Base-by-base conservation (phyloP, 2,329 filamentous ascomycete genomes). In the Alternaria arbusti region DNA sequence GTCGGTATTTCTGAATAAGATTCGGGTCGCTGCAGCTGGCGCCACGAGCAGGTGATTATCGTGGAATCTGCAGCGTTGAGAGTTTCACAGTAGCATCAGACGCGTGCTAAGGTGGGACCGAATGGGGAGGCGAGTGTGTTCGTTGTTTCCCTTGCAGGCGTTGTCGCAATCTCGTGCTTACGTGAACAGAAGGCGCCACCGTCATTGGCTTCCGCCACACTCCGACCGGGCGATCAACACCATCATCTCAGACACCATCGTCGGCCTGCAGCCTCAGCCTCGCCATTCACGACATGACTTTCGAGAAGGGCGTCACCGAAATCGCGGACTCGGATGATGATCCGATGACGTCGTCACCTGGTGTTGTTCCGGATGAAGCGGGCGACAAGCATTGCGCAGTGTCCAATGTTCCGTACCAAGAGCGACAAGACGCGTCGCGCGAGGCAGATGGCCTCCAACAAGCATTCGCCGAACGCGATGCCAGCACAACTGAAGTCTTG, bases 251-350 rank as follows among this genome's bases (percentile, higher is more conserved):
- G 51, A 52, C 59, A 12, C 30, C 51, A 40, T 17, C 28, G 15
- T 30, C 50, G 26, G 12, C n/a, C 43, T 58, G 23, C 58, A 55
- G 15, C 58, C 28, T 12, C 30, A 49, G 36, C 60, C 45, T 56
- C 57, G 22, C 26, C 10, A 26, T 46, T 20, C 58, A 61, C 62
- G 69, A 70, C 56, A 79, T 79, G 75, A 66, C 69, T 26, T 13
- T 72, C 45, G 64, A 28, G 8, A 57, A 65, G 46, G 67, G 60
- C 43, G 43, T 65, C 45, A 70, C 61, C 30, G 75, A 78, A 63
- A 64, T 79, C 15, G 70, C 74, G 11, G 76, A 79, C 63, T 78
- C 75, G 20, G 76, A 79, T 54, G 75, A 78, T 7, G 76, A 78
- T 66, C 70, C 61, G 2, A 62, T 77, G 63, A 70, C 70, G 56